Base-by-base conservation (phyloP, 257 asterid genomes). In the Asclepias syriaca region DNA sequence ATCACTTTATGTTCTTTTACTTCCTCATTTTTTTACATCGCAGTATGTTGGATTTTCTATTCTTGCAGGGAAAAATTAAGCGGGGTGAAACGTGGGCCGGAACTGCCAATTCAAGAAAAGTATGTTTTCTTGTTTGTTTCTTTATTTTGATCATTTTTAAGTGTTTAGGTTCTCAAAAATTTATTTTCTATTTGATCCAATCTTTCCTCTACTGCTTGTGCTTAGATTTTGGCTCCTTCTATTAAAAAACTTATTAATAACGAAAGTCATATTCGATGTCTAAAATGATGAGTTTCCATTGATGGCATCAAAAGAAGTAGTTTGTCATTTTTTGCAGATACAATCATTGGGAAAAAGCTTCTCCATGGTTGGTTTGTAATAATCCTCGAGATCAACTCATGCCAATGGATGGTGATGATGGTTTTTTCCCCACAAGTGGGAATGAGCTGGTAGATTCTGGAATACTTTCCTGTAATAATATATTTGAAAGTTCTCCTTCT, bases 401-500 rank as follows among this genome's bases (percentile, higher is more conserved):
- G 97, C 99, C 99, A 71, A 68, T 70, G 77, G 84, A 95, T 86
- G 99, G 99, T n/a, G 96, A 95, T 72, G 95, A 95, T 86, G 99
- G 98, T 55, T 92, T 87, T 82, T 95, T 86, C 79, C 99, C 99
- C 63, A 91, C 96, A 81, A 82, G 96, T 65, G 98, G 96, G 75
- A 94, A 85, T 80, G 99, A 91, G 16, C 69, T 92, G 95, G 98
- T 92, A 78, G 72, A 88, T 70, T 68, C 39, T 34, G 24, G 34
- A 75, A 74, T 74, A 29, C 24, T 74, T 70, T 68, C 14, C 24
- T 2, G 34, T 22, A 59, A 40, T 46, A 59, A 54, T 60, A 43
- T 43, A 50, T 71, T 68, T 69, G 68, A 56, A 58, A 53, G 58
- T 55, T 16, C 61, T 34, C 68, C 72, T 57, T 78, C 74, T 83